Conservation (phyloP, 805 yeast species). For the Candida railenensis region DNA sequence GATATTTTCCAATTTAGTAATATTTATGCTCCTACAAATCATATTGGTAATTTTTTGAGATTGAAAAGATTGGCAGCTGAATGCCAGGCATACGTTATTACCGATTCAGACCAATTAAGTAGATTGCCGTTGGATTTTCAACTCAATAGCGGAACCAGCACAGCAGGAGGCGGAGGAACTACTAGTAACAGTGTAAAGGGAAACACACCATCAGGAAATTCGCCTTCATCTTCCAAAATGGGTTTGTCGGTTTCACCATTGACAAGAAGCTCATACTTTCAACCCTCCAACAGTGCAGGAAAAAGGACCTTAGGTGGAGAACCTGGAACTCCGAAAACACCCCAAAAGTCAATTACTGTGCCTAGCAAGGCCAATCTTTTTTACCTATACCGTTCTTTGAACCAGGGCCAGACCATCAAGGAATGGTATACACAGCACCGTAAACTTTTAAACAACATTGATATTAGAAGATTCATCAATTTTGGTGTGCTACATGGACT, state of each 20-base stretch:
- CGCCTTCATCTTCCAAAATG: constrained; percentile 6
- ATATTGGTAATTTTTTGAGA: constrained; percentile 64
- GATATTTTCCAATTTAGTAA: constrained; percentile 90
- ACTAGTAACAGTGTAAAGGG: not conserved
- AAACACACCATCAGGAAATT: constrained; percentile 6
- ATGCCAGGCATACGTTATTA: constrained; percentile 78
- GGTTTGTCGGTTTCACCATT: constrained; percentile 10
- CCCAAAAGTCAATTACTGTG: constrained; percentile 21
- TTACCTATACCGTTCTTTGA: constrained; percentile 70
- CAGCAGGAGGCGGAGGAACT: not conserved
- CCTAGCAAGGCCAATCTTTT: constrained; percentile 71
- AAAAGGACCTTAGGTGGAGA: constrained; percentile 2
- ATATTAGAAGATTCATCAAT: constrained; percentile 77
- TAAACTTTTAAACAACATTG: constrained; percentile 60
- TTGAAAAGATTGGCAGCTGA: constrained; percentile 68
- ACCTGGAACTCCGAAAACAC: not conserved
- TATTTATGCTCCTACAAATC: constrained; percentile 85
- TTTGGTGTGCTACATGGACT: constrained; percentile 84
- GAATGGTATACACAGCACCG: constrained; percentile 80
- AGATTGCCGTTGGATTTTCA: constrained; percentile 5
- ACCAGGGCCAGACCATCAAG: constrained; percentile 72
- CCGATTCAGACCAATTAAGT: constrained; percentile 21
- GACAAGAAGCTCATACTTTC: constrained; percentile 6
- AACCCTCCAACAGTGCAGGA: not conserved
- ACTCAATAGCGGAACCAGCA: not conserved